A percentile compares a stretch with the other conserved stretches of the same genome.
Evolutionary conservation across 1,284 basidiomycete genomes (phyloP).

Genomic region (Trametes versicolor): DNA sequence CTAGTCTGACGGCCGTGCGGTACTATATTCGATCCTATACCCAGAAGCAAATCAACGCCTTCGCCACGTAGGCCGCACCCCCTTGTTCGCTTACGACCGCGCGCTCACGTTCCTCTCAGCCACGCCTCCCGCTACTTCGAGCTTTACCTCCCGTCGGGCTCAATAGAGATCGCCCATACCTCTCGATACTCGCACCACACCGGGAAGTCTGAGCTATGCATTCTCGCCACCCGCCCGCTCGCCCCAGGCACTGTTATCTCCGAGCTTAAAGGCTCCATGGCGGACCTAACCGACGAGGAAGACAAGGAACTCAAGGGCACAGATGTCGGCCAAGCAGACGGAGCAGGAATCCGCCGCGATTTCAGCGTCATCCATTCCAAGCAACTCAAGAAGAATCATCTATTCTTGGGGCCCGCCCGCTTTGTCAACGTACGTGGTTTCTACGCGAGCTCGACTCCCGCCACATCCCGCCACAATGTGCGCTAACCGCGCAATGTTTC

Average conservation of each 20-base stretch:
- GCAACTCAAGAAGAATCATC: constrained; percentile 90
- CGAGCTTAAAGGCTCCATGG: constrained; percentile 89
- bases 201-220: constrained; percentile 91
- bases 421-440: constrained; percentile 86
- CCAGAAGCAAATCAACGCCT: constrained; percentile 86
- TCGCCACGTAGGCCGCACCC: constrained; percentile 76
- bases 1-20: constrained; percentile 73
- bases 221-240: constrained; percentile 83
- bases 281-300: constrained; percentile 83
- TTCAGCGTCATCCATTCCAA: constrained; percentile 93
- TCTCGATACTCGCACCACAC: constrained; percentile 85
- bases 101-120: constrained; percentile 52
- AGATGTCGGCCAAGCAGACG: constrained; percentile 64
- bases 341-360: constrained; percentile 78
- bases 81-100: constrained; percentile 37
- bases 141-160: constrained; percentile 82
- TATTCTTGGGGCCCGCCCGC: constrained; percentile 91
- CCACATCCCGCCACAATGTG: constrained; percentile 1
- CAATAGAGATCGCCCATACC: constrained; percentile 88
- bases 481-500: constrained; percentile 5
- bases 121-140: constrained; percentile 90
- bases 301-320: constrained; percentile 84
- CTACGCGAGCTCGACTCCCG: constrained; percentile 10
- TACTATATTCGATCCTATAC: constrained; percentile 78
- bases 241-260: constrained; percentile 78